Evolutionary conservation across 2,329 filamentous ascomycete genomes (phyloP).

Genomic region (Diaporthe ampelina): DNA sequence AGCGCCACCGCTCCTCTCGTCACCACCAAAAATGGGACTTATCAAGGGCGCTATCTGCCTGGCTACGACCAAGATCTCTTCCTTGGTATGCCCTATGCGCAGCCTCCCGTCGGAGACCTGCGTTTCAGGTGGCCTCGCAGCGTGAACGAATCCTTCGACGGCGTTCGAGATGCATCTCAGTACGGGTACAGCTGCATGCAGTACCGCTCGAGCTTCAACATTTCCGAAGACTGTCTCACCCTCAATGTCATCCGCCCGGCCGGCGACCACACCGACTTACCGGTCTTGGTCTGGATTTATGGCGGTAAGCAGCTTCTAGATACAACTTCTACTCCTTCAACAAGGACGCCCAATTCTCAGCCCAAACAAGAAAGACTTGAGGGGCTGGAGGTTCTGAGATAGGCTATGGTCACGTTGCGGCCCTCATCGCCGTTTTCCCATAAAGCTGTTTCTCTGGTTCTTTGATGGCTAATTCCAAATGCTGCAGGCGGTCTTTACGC

Average conservation of each 20-base stretch:
- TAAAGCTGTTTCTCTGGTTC: too few species aligned
- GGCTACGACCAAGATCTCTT: conserved; percentile 57
- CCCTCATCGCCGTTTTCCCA: too few species aligned
- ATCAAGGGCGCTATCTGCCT: conserved; percentile 50
- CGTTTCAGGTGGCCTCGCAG: conserved; percentile 55
- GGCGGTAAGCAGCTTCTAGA: conserved; percentile 46
- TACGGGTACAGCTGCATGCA: conserved; percentile 63
- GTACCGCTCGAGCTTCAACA: conserved; percentile 56
- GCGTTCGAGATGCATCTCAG: conserved; percentile 54
- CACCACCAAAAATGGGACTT: conserved; percentile 51
- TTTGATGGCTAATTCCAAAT: too few species aligned
- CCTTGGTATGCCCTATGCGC: conserved; percentile 56
- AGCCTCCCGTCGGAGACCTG: conserved; percentile 53
- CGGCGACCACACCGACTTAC: conserved; percentile 51
- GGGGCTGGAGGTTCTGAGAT: too few species aligned
- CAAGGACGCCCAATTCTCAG: too few species aligned
- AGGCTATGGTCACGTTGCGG: too few species aligned
- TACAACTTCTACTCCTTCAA: too few species aligned
- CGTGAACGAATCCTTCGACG: conserved; percentile 56
- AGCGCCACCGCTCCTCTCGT: conserved; percentile 36
- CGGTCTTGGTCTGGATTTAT: conserved; percentile 70
- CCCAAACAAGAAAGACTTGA: too few species aligned
- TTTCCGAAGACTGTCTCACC: conserved; percentile 64
- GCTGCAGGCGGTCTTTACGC: conserved; percentile 61
- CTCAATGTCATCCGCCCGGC: conserved; percentile 59